These are phyloP conservation scores for Periglandula ipomoeae DNA, from an alignment of 2,329 filamentous ascomycete genomes.

Conservation along the genomic window DNA sequence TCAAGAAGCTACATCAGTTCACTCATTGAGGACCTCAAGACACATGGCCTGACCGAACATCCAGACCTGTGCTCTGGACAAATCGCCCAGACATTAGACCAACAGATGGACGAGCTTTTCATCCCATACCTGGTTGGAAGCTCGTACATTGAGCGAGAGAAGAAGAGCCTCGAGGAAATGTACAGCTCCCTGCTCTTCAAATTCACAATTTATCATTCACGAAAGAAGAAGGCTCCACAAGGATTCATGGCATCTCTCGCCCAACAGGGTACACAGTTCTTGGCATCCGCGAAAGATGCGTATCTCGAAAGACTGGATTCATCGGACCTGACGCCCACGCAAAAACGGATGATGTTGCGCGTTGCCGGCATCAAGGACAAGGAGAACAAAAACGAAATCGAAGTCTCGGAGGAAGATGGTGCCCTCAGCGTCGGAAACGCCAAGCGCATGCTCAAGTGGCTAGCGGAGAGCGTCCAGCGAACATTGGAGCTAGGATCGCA, in stretches of 20 bases:
- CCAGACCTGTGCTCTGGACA: constrained; percentile 84
- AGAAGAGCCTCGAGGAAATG: constrained; percentile 63
- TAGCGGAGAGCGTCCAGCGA: constrained; percentile 87
- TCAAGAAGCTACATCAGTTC: constrained; percentile 81
- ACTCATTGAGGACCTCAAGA: constrained; percentile 85
- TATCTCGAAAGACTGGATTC: constrained; percentile 86
- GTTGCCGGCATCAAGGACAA: constrained; percentile 77
- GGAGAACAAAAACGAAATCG: constrained; percentile 74
- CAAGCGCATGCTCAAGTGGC: constrained; percentile 97
- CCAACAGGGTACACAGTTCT: constrained; percentile 79
- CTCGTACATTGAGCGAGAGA: constrained; percentile 62
- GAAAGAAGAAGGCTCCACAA: constrained; percentile 77
- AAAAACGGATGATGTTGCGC: constrained; percentile 82
- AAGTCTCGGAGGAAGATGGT: constrained; percentile 85
- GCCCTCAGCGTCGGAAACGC: constrained; percentile 72
- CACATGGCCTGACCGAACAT: constrained; percentile 89
- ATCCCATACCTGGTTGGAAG: constrained; percentile 61
- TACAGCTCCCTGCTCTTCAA: constrained; percentile 93
- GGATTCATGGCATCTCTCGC: constrained; percentile 90
- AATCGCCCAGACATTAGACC: constrained; percentile 66
- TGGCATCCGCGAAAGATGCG: constrained; percentile 80
- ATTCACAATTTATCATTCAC: constrained; percentile 89
- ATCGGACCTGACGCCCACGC: constrained; percentile 76
- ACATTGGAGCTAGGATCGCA: constrained; percentile 83
- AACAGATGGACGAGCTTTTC: constrained; percentile 70